A percentile compares a stretch with the other conserved stretches of the same genome.
phyloP scores from a whole-genome alignment of 192 early-diverging fungal species.

The Pilobolus umbonatus region DNA sequence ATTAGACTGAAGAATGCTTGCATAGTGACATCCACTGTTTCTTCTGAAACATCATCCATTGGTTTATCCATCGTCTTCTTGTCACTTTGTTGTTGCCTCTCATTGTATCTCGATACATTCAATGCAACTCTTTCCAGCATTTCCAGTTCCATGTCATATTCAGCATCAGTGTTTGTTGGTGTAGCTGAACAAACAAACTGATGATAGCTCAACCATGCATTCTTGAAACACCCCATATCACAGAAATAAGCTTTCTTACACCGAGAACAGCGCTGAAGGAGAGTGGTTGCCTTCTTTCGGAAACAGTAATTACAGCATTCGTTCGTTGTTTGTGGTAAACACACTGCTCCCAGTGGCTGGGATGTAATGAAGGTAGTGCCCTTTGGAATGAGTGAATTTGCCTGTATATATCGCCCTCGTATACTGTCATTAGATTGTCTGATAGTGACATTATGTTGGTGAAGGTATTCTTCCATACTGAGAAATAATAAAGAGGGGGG shows the following conservation, averaged over 20 bases:
- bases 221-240: slow-evolving; percentile 26
- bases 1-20: slow-evolving; percentile 42
- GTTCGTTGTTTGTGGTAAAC: slow-evolving; percentile 11
- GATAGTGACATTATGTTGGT: slow-evolving; percentile 6
- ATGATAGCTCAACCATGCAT: slow-evolving; percentile 35
- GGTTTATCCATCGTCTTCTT: background rate
- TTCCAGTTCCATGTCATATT: slow-evolving; percentile 22
- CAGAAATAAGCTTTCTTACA: slow-evolving; percentile 32
- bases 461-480: slow-evolving; percentile 11
- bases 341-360: slow-evolving; percentile 25
- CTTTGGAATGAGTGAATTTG: slow-evolving; percentile 22
- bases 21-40: slow-evolving; percentile 23
- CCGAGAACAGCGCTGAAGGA: slow-evolving; percentile 27
- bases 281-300: slow-evolving; percentile 7
- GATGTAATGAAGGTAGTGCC: slow-evolving; percentile 37
- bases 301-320: slow-evolving; percentile 33
- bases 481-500: background rate
- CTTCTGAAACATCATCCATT: background rate
- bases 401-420: slow-evolving; percentile 23
- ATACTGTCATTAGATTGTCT: slow-evolving; percentile 3
- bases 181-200: slow-evolving; percentile 30
- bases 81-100: slow-evolving; percentile 4
- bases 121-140: slow-evolving; percentile 46
- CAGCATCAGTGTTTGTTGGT: background rate
- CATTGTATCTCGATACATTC: slow-evolving; percentile 30